Evolutionary conservation across 371 early-diverging fungal genomes (phyloP).

Genomic region (Gilbertella persicaria): DNA sequence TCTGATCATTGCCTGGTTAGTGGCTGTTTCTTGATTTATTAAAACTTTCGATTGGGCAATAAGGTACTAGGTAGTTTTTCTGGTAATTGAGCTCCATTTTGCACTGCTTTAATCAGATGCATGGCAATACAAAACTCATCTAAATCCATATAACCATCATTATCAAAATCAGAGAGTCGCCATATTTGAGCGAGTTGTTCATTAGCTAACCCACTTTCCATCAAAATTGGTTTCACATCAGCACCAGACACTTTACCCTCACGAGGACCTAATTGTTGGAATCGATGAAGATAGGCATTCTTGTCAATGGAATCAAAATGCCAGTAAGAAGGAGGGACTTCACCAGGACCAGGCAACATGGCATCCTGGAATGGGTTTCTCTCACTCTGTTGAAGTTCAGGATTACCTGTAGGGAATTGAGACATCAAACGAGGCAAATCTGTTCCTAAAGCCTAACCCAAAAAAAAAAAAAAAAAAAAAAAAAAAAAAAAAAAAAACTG

Average conservation of each 20-base stretch:
- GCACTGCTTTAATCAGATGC: slow-evolving; percentile 59
- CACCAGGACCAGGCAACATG: slow-evolving; percentile 27
- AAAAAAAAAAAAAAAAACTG: no score
- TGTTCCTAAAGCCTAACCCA: slow-evolving; percentile 41
- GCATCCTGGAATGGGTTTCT: slow-evolving; percentile 57
- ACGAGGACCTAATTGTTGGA: slow-evolving; percentile 55
- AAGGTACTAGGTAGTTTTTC: slow-evolving; percentile 54
- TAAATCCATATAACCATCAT: slow-evolving; percentile 70
- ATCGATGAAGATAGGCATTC: slow-evolving; percentile 40
- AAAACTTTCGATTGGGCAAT: slow-evolving; percentile 48
- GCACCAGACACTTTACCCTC: slow-evolving; percentile 67
- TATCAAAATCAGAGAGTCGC: slow-evolving; percentile 70
- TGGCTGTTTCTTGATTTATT: slow-evolving; percentile 61
- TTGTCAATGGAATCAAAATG: slow-evolving; percentile 61
- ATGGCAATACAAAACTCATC: slow-evolving; percentile 74
- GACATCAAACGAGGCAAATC: slow-evolving; percentile 72
- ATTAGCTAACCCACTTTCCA: slow-evolving; percentile 61
- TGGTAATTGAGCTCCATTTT: slow-evolving; percentile 56
- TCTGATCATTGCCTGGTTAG: slow-evolving; percentile 90
- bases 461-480: background rate
- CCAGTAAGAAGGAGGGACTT: slow-evolving; percentile 60
- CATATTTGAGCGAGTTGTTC: slow-evolving; percentile 67
- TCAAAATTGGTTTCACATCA: slow-evolving; percentile 58
- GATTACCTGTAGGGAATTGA: slow-evolving; percentile 60
- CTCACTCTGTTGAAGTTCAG: slow-evolving; percentile 41